phyloP scores from a whole-genome alignment of 345 rosid species.

The Gossypioides kirkii region DNA sequence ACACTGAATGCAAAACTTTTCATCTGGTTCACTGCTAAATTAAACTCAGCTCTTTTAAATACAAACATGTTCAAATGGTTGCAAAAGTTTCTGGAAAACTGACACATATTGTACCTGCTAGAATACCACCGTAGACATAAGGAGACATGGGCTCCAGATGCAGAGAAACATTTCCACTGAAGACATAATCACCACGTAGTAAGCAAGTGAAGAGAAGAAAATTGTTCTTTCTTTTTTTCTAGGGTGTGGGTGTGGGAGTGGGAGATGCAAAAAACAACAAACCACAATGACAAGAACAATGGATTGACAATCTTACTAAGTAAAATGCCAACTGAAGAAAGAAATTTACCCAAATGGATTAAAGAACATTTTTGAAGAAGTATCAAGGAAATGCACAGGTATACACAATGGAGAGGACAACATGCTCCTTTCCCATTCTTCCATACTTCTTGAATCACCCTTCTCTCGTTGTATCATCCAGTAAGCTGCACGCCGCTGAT shows the following conservation, averaged over 20 bases:
- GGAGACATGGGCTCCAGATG: slow-evolving; percentile 46
- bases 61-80: not conserved
- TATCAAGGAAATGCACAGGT: slow-evolving; percentile 61
- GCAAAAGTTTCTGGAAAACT: not conserved
- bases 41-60: not conserved
- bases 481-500: slow-evolving; percentile 87
- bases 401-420: slow-evolving; percentile 64
- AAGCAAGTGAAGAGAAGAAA: slow-evolving; percentile 15
- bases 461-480: slow-evolving; percentile 96
- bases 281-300: not conserved
- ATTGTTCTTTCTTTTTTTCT: not conserved
- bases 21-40: not conserved
- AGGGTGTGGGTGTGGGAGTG: not conserved
- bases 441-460: slow-evolving; percentile 40
- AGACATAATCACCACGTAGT: slow-evolving; percentile 22
- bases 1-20: not conserved
- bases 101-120: slow-evolving; percentile 62
- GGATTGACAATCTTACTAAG: not conserved
- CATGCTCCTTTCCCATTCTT: slow-evolving; percentile 33
- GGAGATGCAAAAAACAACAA: not conserved
- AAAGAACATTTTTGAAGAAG: slow-evolving; percentile 64
- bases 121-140: slow-evolving; percentile 78
- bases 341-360: slow-evolving; percentile 84
- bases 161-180: slow-evolving; percentile 83
- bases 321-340: not conserved